Conservation (phyloP, 352 stramenopile species). For the Globisporangium iwayamae region DNA sequence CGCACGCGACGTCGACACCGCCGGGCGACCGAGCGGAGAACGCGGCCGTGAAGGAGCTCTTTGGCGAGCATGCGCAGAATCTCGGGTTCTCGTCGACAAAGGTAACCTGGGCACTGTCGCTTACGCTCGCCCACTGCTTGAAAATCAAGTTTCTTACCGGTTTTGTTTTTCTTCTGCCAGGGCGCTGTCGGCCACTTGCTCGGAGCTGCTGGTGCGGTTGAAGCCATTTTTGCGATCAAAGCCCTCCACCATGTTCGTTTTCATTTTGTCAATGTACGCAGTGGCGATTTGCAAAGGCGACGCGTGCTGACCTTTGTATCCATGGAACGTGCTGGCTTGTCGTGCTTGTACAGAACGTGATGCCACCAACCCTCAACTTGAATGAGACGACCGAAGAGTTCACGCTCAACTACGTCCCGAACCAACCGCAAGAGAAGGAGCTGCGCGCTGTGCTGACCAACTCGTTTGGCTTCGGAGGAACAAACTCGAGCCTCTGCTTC, state of each 20-base stretch:
- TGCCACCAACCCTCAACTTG: constrained; percentile 95
- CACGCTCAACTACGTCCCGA: constrained; percentile 83
- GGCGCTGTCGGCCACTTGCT: constrained; percentile 94
- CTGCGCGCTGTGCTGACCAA: constrained; percentile 89
- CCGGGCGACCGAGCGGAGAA: constrained; percentile 95
- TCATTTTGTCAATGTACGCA: not conserved
- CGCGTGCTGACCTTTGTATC: not conserved
- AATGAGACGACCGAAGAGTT: constrained; percentile 67
- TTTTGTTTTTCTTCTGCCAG: constrained; percentile 24
- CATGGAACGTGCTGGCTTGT: not conserved
- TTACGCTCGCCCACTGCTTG: too few relatives aligned
- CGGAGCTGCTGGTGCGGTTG: constrained; percentile 94
- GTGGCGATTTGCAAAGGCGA: not conserved
- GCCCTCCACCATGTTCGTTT: constrained; percentile 78
- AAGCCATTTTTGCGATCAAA: constrained; percentile 95
- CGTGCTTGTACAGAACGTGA: constrained; percentile 51
- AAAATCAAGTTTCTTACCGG: too few relatives aligned
- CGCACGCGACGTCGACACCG: constrained; percentile 97
- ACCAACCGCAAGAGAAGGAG: constrained; percentile 62
- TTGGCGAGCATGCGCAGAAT: constrained; percentile 46
- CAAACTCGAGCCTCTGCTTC: constrained; percentile 89
- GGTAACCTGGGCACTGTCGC: constrained; percentile 18
- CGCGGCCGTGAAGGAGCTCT: constrained; percentile 86
- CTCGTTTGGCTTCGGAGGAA: constrained; percentile 98
- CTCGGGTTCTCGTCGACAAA: constrained; percentile 84